Conservation (phyloP, 2,329 filamentous ascomycete genomes). For the Coniochaeta sp. region DNA sequence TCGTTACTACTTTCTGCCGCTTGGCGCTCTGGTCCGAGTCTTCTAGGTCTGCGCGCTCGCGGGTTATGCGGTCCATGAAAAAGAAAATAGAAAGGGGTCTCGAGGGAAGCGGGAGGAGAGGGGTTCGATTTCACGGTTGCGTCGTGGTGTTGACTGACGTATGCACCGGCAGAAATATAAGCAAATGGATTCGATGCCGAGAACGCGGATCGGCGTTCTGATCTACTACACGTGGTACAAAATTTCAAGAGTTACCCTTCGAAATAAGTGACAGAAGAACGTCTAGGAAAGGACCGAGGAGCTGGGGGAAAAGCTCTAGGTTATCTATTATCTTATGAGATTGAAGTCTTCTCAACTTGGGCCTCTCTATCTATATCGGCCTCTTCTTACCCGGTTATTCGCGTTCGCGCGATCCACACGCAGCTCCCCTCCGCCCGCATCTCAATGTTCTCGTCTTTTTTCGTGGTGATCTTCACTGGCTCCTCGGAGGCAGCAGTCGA, state of each 20-base stretch:
- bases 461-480: background rate
- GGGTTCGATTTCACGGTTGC: background rate
- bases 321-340: background rate
- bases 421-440: background rate
- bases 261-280: background rate
- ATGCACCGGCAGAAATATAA: background rate
- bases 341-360: too few species aligned
- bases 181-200: background rate
- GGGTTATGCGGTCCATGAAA: background rate
- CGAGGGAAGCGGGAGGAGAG: background rate
- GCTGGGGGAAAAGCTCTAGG: background rate
- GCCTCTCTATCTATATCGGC: too few species aligned
- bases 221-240: too few species aligned
- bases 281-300: background rate
- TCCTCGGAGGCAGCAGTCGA: too few species aligned
- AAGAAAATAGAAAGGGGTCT: background rate
- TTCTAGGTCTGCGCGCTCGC: background rate
- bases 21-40: constrained; percentile 1
- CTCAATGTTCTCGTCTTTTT: background rate
- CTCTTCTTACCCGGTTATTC: background rate
- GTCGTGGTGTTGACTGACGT: background rate
- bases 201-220: background rate
- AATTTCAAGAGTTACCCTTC: background rate
- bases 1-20: background rate
- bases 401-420: background rate